These are phyloP conservation scores for Talaromyces sp. DNA, from an alignment of 2,329 filamentous ascomycete species.

Conservation along the genomic window DNA sequence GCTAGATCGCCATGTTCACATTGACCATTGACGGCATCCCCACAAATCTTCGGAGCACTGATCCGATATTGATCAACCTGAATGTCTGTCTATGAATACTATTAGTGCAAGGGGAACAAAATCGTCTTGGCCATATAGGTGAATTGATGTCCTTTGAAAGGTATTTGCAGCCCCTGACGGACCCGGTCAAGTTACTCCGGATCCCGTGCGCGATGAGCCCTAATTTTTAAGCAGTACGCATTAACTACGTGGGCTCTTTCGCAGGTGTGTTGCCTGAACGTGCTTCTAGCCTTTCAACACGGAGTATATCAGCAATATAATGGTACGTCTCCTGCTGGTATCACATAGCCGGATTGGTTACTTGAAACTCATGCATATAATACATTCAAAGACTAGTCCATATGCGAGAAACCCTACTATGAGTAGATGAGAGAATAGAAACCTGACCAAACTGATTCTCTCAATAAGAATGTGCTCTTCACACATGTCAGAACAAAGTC, in stretches of 20 bases:
- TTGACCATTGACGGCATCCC: background rate
- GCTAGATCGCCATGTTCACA: background rate
- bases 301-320: background rate
- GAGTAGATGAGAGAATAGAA: background rate
- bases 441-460: background rate
- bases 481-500: background rate
- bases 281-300: background rate
- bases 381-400: background rate
- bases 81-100: too few relatives aligned
- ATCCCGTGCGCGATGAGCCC: background rate
- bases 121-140: too few relatives aligned
- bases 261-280: background rate
- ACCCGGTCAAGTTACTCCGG: constrained; percentile 8
- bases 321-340: background rate
- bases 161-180: too few relatives aligned
- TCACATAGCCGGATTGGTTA: background rate
- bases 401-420: background rate
- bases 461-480: background rate
- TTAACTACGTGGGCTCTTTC: background rate
- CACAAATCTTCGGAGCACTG: constrained; percentile 6
- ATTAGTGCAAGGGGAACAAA: too few relatives aligned
- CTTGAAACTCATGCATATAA: background rate
- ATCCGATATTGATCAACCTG: too few relatives aligned
- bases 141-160: too few relatives aligned
- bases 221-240: background rate